phyloP scores from a whole-genome alignment of 2,329 filamentous ascomycete species.

The Aspergillus brasiliensis region DNA sequence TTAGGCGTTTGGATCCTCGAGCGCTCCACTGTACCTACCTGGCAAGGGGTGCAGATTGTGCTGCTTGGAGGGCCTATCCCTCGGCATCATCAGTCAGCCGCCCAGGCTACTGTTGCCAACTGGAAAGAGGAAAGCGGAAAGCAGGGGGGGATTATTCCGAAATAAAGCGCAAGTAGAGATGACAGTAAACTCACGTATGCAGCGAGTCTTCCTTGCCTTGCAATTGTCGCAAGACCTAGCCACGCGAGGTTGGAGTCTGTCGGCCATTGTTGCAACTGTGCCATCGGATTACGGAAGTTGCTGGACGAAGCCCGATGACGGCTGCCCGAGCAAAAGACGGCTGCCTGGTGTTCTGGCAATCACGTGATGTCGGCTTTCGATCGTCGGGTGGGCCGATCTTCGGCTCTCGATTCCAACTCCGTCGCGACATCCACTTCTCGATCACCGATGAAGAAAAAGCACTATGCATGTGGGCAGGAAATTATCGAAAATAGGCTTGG shows the following conservation, averaged over 20 bases:
- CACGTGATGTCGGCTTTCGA: background rate
- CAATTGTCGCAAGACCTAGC: background rate
- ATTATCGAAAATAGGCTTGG: too few species aligned
- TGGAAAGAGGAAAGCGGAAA: background rate
- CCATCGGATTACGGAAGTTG: background rate
- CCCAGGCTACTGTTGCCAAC: background rate
- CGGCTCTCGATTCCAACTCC: background rate
- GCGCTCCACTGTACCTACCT: background rate
- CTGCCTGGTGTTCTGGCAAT: background rate
- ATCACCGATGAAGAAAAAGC: too few species aligned
- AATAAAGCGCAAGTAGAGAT: background rate
- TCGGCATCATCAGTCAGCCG: background rate
- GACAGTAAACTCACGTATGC: background rate
- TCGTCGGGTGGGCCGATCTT: background rate
- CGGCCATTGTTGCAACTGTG: background rate
- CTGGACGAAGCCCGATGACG: background rate
- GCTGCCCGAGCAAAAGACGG: background rate
- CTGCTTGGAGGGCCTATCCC: background rate
- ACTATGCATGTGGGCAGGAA: too few species aligned
- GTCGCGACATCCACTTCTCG: background rate
- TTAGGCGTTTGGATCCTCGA: too few species aligned
- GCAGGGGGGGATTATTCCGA: too few species aligned
- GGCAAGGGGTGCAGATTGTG: background rate
- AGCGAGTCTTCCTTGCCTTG: background rate
- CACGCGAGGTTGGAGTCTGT: background rate